phyloP scores from a whole-genome alignment of 371 early-diverging fungal genomes.

The Actinomortierella ambigua region DNA sequence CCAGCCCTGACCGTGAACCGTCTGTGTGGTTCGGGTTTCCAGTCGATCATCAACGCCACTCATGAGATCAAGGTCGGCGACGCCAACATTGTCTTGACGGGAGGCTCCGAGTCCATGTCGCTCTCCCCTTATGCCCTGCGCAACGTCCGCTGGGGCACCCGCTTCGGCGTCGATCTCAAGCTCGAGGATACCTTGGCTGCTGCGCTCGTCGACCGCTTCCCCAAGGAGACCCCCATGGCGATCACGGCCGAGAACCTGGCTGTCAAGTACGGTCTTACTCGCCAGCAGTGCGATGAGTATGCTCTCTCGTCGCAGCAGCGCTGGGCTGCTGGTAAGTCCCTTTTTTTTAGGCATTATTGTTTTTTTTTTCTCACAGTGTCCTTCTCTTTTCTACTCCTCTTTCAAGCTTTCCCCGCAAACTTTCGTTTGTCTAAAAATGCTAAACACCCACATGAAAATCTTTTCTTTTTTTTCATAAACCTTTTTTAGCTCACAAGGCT shows the following conservation, averaged over 20 bases:
- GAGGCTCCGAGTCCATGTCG: slow-evolving; percentile 95
- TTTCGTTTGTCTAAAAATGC: not conserved
- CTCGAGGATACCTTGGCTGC: slow-evolving; percentile 89
- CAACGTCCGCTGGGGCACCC: slow-evolving; percentile 81
- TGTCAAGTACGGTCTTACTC: slow-evolving; percentile 80
- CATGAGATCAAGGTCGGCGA: slow-evolving; percentile 91
- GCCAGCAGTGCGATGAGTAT: slow-evolving; percentile 87
- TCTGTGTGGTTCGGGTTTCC: slow-evolving; percentile 96
- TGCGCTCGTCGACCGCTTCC: slow-evolving; percentile 88
- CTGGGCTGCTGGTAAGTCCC: slow-evolving; percentile 70
- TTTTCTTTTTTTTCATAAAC: slow-evolving; percentile 1
- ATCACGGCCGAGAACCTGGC: slow-evolving; percentile 96
- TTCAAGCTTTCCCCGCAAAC: too few species aligned
- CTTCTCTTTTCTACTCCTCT: not conserved
- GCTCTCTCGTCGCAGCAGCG: slow-evolving; percentile 86
- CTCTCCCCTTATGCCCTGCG: slow-evolving; percentile 87
- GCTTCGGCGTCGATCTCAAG: slow-evolving; percentile 87
- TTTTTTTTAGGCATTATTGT: not conserved
- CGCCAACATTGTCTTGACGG: slow-evolving; percentile 85
- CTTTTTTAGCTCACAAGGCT: slow-evolving; percentile 60
- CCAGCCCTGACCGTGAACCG: slow-evolving; percentile 95
- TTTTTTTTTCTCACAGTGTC: not conserved
- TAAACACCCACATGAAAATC: too few species aligned
- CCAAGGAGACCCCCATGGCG: slow-evolving; percentile 90
- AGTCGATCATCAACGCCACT: slow-evolving; percentile 89